These are phyloP conservation scores for Lactarius deliciosus DNA, from an alignment of 768 basidiomycete species.

Conservation along the genomic window DNA sequence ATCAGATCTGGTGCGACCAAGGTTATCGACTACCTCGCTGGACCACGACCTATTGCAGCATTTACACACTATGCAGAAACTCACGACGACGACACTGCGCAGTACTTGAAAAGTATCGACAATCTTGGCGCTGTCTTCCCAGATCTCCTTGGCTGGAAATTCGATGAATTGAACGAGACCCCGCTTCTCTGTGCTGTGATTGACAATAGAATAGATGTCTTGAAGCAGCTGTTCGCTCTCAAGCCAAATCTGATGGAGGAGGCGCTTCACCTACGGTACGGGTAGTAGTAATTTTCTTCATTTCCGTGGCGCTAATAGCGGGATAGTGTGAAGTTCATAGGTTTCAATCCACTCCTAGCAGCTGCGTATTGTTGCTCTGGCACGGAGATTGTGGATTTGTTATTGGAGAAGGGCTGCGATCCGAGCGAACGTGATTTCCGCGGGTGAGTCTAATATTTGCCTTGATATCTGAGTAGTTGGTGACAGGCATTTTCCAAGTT, in stretches of 20 bases:
- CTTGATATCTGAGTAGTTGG: not conserved
- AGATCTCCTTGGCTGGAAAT: conserved; percentile 51
- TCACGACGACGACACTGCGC: conserved; percentile 45
- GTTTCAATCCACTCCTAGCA: conserved; percentile 46
- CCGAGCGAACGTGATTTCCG: conserved; percentile 44
- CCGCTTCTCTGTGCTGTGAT: conserved; percentile 49
- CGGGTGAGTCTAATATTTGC: conserved; percentile 40
- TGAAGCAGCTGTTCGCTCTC: conserved; percentile 47
- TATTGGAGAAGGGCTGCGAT: conserved; percentile 48
- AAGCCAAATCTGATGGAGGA: conserved; percentile 43
- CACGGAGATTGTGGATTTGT: conserved; percentile 47
- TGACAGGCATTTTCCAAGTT: conserved; percentile 38
- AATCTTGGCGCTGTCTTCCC: conserved; percentile 46
- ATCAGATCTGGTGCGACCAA: conserved; percentile 21
- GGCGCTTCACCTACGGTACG: conserved; percentile 47
- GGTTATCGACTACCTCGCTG: conserved; percentile 50
- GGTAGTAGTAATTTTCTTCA: not conserved
- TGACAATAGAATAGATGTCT: conserved; percentile 37
- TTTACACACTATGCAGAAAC: conserved; percentile 50
- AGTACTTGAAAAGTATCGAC: conserved; percentile 41
- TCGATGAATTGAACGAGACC: conserved; percentile 50
- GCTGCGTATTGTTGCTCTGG: conserved; percentile 39
- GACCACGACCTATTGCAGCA: conserved; percentile 48
- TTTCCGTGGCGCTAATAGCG: conserved; percentile 1
- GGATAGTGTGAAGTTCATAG: conserved; percentile 48